phyloP scores from a whole-genome alignment of 2,329 filamentous ascomycete species.

The Sporothrix protearum region DNA sequence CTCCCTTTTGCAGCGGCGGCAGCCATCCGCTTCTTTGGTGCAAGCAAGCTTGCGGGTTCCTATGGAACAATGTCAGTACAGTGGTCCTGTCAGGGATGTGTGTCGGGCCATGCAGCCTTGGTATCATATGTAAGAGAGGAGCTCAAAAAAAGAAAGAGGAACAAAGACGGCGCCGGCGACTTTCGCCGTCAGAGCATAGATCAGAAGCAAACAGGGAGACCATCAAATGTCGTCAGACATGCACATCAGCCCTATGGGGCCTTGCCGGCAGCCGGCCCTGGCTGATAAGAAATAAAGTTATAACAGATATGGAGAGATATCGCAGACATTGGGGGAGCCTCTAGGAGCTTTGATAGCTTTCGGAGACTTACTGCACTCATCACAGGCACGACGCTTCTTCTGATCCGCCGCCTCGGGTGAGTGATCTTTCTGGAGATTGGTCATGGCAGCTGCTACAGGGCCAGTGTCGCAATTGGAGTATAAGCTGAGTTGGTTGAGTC shows the following conservation, averaged over 20 bases:
- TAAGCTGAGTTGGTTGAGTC: not conserved
- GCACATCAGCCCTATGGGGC: not conserved
- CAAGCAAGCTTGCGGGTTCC: slow-evolving; percentile 63
- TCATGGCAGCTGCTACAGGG: not conserved
- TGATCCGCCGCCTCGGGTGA: slow-evolving; percentile 5
- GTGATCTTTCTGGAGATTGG: not conserved
- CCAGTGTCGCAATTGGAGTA: not conserved
- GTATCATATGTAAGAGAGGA: not conserved
- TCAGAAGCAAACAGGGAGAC: not conserved
- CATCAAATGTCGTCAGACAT: not conserved
- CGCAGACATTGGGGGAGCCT: not conserved
- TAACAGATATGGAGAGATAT: not conserved
- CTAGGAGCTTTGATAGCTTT: not conserved
- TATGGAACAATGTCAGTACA: slow-evolving; percentile 32
- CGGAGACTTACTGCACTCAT: slow-evolving; percentile 59
- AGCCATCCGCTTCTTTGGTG: slow-evolving; percentile 59
- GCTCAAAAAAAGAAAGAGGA: not conserved
- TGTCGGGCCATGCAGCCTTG: not conserved
- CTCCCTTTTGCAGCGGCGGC: slow-evolving; percentile 56
- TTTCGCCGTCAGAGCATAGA: not conserved
- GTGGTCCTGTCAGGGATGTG: not conserved
- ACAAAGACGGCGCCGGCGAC: not conserved
- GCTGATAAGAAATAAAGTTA: not conserved
- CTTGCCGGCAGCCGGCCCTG: not conserved
- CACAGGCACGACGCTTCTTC: slow-evolving; percentile 59